phyloP scores from a whole-genome alignment of 768 basidiomycete genomes.

The Agrocybe praecox region DNA sequence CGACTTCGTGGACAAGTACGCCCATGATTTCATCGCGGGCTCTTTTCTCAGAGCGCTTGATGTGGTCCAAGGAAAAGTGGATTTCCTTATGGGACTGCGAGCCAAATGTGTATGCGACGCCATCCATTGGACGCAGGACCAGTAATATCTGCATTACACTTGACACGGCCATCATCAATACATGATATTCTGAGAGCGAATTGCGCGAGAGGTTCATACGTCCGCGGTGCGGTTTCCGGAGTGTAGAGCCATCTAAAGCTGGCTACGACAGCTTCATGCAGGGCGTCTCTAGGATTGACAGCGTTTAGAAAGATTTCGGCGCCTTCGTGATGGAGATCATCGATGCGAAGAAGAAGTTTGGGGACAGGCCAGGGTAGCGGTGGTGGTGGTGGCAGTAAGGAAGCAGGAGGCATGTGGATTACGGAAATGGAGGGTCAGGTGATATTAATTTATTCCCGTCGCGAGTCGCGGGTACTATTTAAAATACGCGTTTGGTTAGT shows the following conservation, averaged over 20 bases:
- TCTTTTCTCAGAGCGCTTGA: constrained; percentile 42
- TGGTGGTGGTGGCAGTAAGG: constrained; percentile 30
- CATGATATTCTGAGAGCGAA: background rate
- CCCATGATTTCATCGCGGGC: constrained; percentile 67
- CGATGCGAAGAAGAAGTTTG: constrained; percentile 53
- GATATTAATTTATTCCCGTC: constrained; percentile 11
- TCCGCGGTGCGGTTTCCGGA: constrained; percentile 36
- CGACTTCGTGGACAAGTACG: constrained; percentile 75
- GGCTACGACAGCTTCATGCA: constrained; percentile 50
- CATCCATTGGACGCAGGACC: constrained; percentile 65
- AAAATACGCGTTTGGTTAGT: constrained; percentile 13
- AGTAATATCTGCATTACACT: constrained; percentile 60
- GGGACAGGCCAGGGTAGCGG: constrained; percentile 53
- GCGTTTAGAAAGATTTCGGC: constrained; percentile 54
- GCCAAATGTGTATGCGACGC: constrained; percentile 72
- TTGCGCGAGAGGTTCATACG: constrained; percentile 26
- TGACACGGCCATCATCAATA: constrained; percentile 8
- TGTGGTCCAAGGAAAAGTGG: constrained; percentile 69
- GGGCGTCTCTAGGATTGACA: constrained; percentile 43
- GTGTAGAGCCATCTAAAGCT: constrained; percentile 49
- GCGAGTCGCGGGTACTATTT: constrained; percentile 6
- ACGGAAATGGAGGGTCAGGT: constrained; percentile 16
- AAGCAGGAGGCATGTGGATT: constrained; percentile 24
- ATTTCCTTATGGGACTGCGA: constrained; percentile 65
- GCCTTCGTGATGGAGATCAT: constrained; percentile 63